Evolutionary conservation across 2,329 filamentous ascomycete species (phyloP).

Genomic region (Cadophora gregata): DNA sequence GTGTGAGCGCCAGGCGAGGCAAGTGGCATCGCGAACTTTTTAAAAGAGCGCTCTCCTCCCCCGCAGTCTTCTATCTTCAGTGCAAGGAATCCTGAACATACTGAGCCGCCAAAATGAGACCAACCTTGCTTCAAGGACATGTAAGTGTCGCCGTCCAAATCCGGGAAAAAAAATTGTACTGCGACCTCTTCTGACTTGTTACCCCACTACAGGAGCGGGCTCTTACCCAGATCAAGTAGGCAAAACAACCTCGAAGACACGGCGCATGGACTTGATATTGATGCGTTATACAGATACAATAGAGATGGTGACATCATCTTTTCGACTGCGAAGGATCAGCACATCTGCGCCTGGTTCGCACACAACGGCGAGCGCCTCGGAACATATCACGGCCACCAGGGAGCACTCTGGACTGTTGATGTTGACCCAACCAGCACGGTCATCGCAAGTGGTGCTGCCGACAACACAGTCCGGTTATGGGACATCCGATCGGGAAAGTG

Average conservation of each 20-base stretch:
- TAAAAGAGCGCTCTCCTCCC: slow-evolving; percentile 6
- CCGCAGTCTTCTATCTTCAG: slow-evolving; percentile 10
- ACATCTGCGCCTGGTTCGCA: slow-evolving; percentile 95
- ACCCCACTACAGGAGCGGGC: slow-evolving; percentile 74
- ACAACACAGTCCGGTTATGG: slow-evolving; percentile 98
- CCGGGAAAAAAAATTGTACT: not conserved
- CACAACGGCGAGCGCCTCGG: slow-evolving; percentile 98
- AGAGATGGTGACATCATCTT: slow-evolving; percentile 96
- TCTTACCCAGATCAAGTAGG: slow-evolving; percentile 89
- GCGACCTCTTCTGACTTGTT: slow-evolving; percentile 35
- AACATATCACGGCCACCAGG: slow-evolving; percentile 95
- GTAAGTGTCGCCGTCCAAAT: slow-evolving; percentile 49
- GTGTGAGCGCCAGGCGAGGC: not conserved
- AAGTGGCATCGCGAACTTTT: slow-evolving; percentile 26
- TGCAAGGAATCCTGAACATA: slow-evolving; percentile 17
- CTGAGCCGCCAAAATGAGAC: slow-evolving; percentile 76
- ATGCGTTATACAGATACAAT: slow-evolving; percentile 68
- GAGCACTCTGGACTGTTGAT: slow-evolving; percentile 98
- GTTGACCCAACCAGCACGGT: slow-evolving; percentile 91
- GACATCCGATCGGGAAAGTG: slow-evolving; percentile 91
- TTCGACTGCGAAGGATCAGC: slow-evolving; percentile 94
- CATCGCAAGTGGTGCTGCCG: slow-evolving; percentile 92
- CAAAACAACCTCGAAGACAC: slow-evolving; percentile 24
- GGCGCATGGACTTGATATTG: slow-evolving; percentile 31
- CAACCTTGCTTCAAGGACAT: slow-evolving; percentile 94